Conservation (phyloP, 805 yeast species). For the Yarrowia sp. region DNA sequence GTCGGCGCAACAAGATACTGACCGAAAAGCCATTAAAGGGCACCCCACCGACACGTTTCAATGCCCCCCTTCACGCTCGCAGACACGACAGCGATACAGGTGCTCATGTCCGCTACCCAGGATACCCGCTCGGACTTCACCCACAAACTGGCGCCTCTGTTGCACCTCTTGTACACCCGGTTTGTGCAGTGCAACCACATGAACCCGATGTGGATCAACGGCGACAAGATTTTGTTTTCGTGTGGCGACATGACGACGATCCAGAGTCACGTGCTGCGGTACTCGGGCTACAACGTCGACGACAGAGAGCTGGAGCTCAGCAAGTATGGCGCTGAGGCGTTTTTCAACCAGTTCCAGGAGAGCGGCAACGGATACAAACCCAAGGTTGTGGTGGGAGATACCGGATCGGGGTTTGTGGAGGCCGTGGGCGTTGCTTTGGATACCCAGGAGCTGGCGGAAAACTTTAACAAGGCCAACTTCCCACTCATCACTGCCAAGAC, state of each 20-base stretch:
- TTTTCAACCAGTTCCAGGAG: slow-evolving; percentile 35
- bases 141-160: slow-evolving; percentile 21
- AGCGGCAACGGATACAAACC: slow-evolving; percentile 31
- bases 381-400: slow-evolving; percentile 33
- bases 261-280: slow-evolving; percentile 27
- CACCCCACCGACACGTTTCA: neutral
- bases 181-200: slow-evolving; percentile 35
- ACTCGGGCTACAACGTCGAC: slow-evolving; percentile 29
- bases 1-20: too few relatives aligned
- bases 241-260: slow-evolving; percentile 36
- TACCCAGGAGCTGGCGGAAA: slow-evolving; percentile 30
- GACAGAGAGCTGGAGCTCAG: slow-evolving; percentile 12
- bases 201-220: slow-evolving; percentile 37
- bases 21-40: too few relatives aligned
- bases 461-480: slow-evolving; percentile 28
- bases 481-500: slow-evolving; percentile 28
- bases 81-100: slow-evolving; percentile 20
- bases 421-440: slow-evolving; percentile 38
- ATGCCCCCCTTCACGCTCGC: slow-evolving; percentile 28
- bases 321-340: slow-evolving; percentile 24
- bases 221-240: slow-evolving; percentile 31
- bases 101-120: slow-evolving; percentile 17
- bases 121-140: slow-evolving; percentile 21
- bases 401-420: slow-evolving; percentile 37
- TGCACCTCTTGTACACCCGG: slow-evolving; percentile 31